Conservation (phyloP, 2,329 filamentous ascomycete genomes). For the Penicillium sp. region DNA sequence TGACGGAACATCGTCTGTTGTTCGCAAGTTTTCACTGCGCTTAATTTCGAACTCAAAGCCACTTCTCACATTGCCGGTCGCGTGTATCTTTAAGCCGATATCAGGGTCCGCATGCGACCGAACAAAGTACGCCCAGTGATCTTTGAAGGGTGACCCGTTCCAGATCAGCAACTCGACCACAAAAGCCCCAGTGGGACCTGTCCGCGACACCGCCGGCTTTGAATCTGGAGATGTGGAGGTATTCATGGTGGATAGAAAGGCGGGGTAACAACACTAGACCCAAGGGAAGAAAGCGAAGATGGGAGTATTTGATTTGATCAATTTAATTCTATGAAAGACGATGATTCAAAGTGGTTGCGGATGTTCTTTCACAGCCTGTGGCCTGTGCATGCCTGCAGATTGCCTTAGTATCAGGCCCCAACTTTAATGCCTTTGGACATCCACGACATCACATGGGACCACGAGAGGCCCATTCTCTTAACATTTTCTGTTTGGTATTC, state of each 20-base stretch:
- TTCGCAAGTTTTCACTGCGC: slow-evolving; percentile 25
- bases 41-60: slow-evolving; percentile 35
- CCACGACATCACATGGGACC: background rate
- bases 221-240: no score
- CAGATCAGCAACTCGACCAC: slow-evolving; percentile 31
- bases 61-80: slow-evolving; percentile 30
- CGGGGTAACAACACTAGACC: background rate
- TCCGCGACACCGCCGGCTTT: background rate
- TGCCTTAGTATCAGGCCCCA: background rate
- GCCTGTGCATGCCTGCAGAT: background rate
- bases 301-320: background rate
- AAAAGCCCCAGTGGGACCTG: slow-evolving; percentile 15
- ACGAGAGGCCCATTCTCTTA: no score
- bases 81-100: slow-evolving; percentile 32
- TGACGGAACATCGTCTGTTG: slow-evolving; percentile 13
- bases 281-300: background rate
- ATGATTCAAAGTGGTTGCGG: background rate
- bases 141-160: slow-evolving; percentile 36
- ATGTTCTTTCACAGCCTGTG: background rate
- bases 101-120: slow-evolving; percentile 12
- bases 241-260: background rate
- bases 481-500: background rate
- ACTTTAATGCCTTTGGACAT: background rate
- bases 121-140: slow-evolving; percentile 40
- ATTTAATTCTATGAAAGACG: background rate